These are phyloP conservation scores for Cutaneotrichosporon dermatis DNA, from an alignment of 1,284 basidiomycete genomes.

Conservation along the genomic window DNA sequence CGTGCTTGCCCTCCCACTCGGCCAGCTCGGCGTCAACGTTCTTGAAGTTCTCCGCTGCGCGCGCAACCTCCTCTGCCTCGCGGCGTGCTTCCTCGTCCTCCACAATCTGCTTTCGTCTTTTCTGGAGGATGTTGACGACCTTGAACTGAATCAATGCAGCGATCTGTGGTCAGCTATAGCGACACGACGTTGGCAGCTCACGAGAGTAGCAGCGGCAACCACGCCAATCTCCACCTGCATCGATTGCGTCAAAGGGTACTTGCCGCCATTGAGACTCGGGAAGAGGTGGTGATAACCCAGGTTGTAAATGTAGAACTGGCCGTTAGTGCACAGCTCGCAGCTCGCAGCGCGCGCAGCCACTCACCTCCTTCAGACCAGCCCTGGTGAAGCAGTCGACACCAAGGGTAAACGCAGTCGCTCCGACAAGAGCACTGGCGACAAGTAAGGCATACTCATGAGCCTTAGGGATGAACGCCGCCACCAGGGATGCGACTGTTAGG, in stretches of 20 bases:
- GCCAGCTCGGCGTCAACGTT: slow-evolving; percentile 66
- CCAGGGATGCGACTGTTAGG: slow-evolving; percentile 56
- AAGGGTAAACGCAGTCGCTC: slow-evolving; percentile 85
- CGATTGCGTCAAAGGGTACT: slow-evolving; percentile 78
- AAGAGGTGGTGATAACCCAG: slow-evolving; percentile 69
- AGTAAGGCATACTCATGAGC: slow-evolving; percentile 76
- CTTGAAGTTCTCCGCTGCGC: slow-evolving; percentile 67
- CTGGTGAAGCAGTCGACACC: slow-evolving; percentile 91
- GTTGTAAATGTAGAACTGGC: slow-evolving; percentile 89
- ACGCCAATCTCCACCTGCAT: slow-evolving; percentile 93
- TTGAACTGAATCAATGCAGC: slow-evolving; percentile 86
- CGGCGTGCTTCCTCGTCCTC: slow-evolving; percentile 66
- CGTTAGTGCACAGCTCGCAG: no score
- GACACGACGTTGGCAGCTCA: slow-evolving; percentile 22
- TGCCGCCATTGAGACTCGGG: slow-evolving; percentile 65
- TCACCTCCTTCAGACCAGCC: slow-evolving; percentile 75
- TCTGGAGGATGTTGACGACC: slow-evolving; percentile 70
- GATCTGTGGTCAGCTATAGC: slow-evolving; percentile 51
- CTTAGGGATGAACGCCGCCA: slow-evolving; percentile 62
- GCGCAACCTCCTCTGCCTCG: slow-evolving; percentile 69
- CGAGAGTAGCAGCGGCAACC: slow-evolving; percentile 61
- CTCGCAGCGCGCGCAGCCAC: slow-evolving; percentile 5
- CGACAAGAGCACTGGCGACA: slow-evolving; percentile 68
- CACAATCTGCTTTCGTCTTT: slow-evolving; percentile 67
- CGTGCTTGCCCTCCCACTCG: slow-evolving; percentile 83